Percentiles rank a stretch among this genome's conserved stretches.
phyloP scores from a whole-genome alignment of 192 early-diverging fungal species.

The Dimargaris xerosporica region DNA sequence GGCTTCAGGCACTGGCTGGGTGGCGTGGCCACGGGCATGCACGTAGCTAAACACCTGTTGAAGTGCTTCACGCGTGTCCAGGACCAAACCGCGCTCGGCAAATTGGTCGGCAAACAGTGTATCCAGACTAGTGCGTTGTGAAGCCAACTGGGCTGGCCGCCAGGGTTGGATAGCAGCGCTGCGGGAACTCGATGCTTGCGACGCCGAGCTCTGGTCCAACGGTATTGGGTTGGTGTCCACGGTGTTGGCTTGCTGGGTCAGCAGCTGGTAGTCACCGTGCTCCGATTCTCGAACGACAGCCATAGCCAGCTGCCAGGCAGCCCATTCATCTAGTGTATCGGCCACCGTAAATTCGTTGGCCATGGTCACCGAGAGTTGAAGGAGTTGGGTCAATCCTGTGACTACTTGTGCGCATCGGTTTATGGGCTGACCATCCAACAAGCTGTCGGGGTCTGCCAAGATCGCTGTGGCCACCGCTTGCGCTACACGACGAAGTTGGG shows the following conservation, averaged over 20 bases:
- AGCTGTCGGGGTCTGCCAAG: neutral
- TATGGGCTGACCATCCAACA: neutral
- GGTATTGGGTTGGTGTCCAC: too few relatives aligned
- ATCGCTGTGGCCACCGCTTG: neutral
- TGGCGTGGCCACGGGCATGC: neutral
- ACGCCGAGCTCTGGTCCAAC: too few relatives aligned
- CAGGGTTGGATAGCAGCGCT: too few relatives aligned
- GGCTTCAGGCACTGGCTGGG: neutral
- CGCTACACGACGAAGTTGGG: neutral
- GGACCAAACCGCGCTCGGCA: constrained; percentile 39
- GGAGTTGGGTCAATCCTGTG: neutral
- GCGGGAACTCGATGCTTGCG: too few relatives aligned
- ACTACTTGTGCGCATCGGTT: neutral
- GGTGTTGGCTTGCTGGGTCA: neutral
- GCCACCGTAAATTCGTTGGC: neutral
- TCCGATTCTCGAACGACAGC: constrained; percentile 18
- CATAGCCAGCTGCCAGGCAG: constrained; percentile 8
- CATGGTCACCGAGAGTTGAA: neutral
- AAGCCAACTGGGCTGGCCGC: too few relatives aligned
- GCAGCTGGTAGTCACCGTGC: constrained; percentile 12
- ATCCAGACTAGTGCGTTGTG: too few relatives aligned
- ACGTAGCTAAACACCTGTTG: constrained; percentile 11
- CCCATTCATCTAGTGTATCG: neutral
- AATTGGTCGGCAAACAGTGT: constrained; percentile 33
- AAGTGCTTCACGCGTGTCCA: constrained; percentile 41